Base-by-base conservation (phyloP, 176 grass and related monocot species). In the Puccinellia tenuiflora region DNA sequence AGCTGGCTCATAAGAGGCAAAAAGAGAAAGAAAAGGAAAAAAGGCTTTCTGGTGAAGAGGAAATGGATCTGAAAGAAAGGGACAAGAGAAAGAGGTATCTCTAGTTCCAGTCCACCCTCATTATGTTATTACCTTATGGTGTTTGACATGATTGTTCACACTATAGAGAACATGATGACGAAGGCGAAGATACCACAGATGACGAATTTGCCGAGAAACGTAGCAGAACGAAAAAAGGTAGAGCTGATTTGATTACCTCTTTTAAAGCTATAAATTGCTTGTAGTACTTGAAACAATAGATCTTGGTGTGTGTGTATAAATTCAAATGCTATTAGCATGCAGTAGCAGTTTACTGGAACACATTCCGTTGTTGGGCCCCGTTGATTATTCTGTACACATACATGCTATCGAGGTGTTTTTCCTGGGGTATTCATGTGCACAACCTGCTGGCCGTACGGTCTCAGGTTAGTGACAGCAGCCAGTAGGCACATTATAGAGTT, bases 1-100 rank as follows among this genome's bases (percentile, higher is more conserved):
- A 95, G 39, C 95, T 95, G 86, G 95, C 87, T 75, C 92, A 98
- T 81, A 94, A 87, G 85, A 94, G 88, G 85, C 84, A 86, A 69
- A 98, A 91, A 64, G 75, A 93, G 64, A 93, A 87, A 40, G 86
- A 86, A 42, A 86, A 87, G 64, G 92, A 90, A 46, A 81, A 78
- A 4, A 66, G 90, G 35, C 16, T 17, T 11, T 71, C 17, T 17
- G 59, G 48, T 77, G 90, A 83, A 56, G 86, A 76, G 34, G 90
- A 90, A 61, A 67, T 60, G 29, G 80, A 91, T 0, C 21, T 90
- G 28, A 77, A 77, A 89, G 56, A 73, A 30, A 81, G 22, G 12
- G 79, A 72, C 63, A 95, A 95, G 85, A 91, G 90, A 71, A 94
- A 98, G 83, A 95, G 92, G 92, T 95, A 80, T 24, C 3, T 79